Percentiles rank a stretch among this genome's conserved stretches.
Evolutionary conservation across 1,284 basidiomycete genomes (phyloP).

Genomic region (Meripilus lineatus): DNA sequence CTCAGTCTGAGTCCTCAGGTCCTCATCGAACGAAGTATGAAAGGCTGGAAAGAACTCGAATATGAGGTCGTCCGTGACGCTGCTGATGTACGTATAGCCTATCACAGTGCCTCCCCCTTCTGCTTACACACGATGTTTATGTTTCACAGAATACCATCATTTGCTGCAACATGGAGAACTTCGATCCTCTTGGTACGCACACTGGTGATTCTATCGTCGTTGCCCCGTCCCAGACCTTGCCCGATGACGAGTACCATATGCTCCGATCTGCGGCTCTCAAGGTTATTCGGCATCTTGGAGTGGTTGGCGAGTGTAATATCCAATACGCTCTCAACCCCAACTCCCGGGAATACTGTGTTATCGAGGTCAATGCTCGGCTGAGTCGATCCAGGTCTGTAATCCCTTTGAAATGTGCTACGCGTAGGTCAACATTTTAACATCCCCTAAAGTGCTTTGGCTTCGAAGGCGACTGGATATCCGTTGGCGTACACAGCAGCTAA

Average conservation of each 20-base stretch:
- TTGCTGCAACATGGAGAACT: constrained; percentile 98
- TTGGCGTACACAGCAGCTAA: constrained; percentile 99
- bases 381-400: constrained; percentile 34
- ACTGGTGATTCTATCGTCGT: constrained; percentile 99
- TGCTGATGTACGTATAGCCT: constrained; percentile 66
- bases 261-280: constrained; percentile 96
- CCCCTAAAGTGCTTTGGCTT: constrained; percentile 72
- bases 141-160: constrained; percentile 79
- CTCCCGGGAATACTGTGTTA: constrained; percentile 94
- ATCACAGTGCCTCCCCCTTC: constrained; percentile 2
- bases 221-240: constrained; percentile 95
- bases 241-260: constrained; percentile 99
- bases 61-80: constrained; percentile 99
- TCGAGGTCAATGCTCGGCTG: constrained; percentile 91
- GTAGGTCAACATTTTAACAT: constrained; percentile 33
- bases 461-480: constrained; percentile 98
- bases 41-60: constrained; percentile 99
- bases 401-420: constrained; percentile 20
- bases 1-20: constrained; percentile 93
- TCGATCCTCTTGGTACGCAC: constrained; percentile 97
- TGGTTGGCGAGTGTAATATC: constrained; percentile 98
- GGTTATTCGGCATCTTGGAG: constrained; percentile 84
- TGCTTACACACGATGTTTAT: constrained; percentile 1
- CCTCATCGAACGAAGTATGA: constrained; percentile 96
- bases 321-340: constrained; percentile 97